Evolutionary conservation across 805 yeast genomes (phyloP), one percentile per base, ranked within the genome.

Genomic region (Ogataea nakhonphanomensis): DNA sequence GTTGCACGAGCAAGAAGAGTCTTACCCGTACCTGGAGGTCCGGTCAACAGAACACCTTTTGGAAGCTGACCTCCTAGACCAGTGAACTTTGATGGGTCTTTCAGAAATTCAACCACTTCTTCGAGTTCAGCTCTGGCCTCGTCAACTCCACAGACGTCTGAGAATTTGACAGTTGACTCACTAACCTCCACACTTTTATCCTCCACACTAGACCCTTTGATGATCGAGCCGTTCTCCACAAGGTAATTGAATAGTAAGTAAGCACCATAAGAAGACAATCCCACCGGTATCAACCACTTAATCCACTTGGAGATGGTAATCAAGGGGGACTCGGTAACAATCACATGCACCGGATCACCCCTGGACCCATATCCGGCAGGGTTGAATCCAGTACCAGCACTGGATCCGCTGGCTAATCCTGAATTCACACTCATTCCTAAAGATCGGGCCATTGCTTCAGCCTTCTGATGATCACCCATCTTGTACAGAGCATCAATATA

Each of bases 11-110:
- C 98, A 49, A 93, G 75, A 51, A 91, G 71, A 1, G 99, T 93
- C 63, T 93, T 91, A 77, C 99, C 99, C 5, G 99, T 91, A 66
- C 99, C 99, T 30, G 99, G 99, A 27, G 99, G 99, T 33, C 99
- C 99, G 9, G 98, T 93, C 49, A 91, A 71, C 44, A 93, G 69
- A 6, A 93, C 95, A 71, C 99, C 99, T 62, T 91, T 93, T 43
- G 99, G 98, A 55, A 93, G 73, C 64, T 90, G 90, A 37, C 99
- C 99, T 51, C 99, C 99, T 35, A 93, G 74, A 1, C 95, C 95
- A 36, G 97, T 95, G 67, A 89, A 93, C 62, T 87, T 85, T 13
- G 96, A 79, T 14, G 99, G 99, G 62, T 93, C 98, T 59, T 89
- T 89, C 57, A 93, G 75, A 58, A 93, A 93, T 45, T 91, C 97